Base-by-base conservation (phyloP, 1,284 basidiomycete species). In the Rhodotorula mucilaginosa region DNA sequence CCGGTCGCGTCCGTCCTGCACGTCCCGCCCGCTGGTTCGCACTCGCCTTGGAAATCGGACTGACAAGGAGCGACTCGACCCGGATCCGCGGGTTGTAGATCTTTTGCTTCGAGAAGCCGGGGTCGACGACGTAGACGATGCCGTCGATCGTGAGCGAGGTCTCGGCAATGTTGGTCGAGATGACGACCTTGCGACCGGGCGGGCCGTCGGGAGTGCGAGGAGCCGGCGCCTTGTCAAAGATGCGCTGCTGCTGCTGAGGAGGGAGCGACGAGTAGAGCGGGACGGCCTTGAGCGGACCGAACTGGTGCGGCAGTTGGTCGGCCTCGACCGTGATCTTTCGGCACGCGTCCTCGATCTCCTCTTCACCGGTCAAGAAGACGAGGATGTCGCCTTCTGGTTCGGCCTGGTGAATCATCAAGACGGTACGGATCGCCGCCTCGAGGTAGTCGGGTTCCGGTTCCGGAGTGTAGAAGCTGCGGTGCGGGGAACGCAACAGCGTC, bases 51-150 rank as follows among this genome's bases (percentile, higher is more conserved):
- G 93, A 96, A 77, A 99, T 99, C 0, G 97, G 95, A 66, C 90
- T 90, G 47, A 98, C 95, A 13, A 98, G 84, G 67, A 99, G 84
- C 68, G 90, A 93, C 83, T 99, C 96, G 58, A 99, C 94, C 74
- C 97, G 88, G 77, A 98, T 97, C 47, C 95, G 87, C 0, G 94
- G 94, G 81, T 97, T 97, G 84, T 97, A 97, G 65, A 97, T 92
- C 80, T 95, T 98, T 83, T 97, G 92, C 83, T 97, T 96, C 78
- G 92, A 93, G 84, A 97, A 96, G 0, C 96, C 96, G 0, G 97
- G 94, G 81, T 99, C 96, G 58, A 99, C 93, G 69, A 99, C 96
- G 80, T 98, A 99, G 19, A 99, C 94, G 79, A 99, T 98, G 34
- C 96, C 97, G 78, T 98, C 96, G 73, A 99, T 98, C 2, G 96